Evolutionary conservation across 1,284 basidiomycete genomes (phyloP), one percentile per base, ranked within the genome.

Genomic region (Cutaneotrichosporon dermatis): DNA sequence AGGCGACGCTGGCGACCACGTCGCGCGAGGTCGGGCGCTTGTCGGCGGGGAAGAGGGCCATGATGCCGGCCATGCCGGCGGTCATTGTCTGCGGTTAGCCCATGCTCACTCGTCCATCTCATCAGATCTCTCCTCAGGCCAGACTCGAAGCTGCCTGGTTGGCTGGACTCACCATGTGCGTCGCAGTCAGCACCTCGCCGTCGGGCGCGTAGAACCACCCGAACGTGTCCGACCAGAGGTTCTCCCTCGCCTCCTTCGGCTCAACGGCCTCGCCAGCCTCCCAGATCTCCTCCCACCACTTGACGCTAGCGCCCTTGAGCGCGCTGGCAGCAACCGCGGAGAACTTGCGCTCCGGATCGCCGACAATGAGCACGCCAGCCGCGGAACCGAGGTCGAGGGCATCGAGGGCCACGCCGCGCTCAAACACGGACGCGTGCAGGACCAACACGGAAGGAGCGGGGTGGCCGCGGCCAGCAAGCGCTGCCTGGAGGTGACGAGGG

Each of bases 1-100:
- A 13, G 65, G 64, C 12, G 46, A 49, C 39, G 40, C 66, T 71
- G 4, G 66, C 75, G 4, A 78, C 68, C 7, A 69, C 63, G 61
- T 79, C 77, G 13, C 53, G 57, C 1, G 66, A 53, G 1, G 71
- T 67, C 0, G 76, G 77, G 13, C 77, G 69, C 59, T 78, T 78
- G 65, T 78, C 73, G 0, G 76, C 74, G 12, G 78, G 76, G 69
- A 78, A 78, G 25, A 72, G 48, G 7, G 77, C 74, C 2, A 78
- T 66, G 12, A 75, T 16, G n/a, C 69, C 72, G 2, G 76, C 72
- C 6, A 78, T 72, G 13, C 78, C 78, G 4, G 78, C 75, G 0
- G 78, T 79, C 56, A 78, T 60, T 62, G 76, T 76, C 71, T 76
- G 64, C 4, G 34, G 16, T 33, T 36, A 58, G 40, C n/a, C n/a